A percentile compares a stretch with the other conserved stretches of the same genome.
These are phyloP conservation scores for Populus deltoides DNA, from an alignment of 345 rosid species.

Conservation along the genomic window DNA sequence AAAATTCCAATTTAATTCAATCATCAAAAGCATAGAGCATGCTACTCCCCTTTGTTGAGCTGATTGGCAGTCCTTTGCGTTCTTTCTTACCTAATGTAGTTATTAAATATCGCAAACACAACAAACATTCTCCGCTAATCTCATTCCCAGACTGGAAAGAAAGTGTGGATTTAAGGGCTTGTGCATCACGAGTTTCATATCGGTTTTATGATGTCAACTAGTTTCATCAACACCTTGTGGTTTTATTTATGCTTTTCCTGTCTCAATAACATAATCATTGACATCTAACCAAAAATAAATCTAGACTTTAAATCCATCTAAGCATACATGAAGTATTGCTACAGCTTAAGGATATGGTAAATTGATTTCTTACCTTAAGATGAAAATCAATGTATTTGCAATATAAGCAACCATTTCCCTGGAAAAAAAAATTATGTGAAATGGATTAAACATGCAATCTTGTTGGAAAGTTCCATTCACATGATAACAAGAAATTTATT, in stretches of 20 bases:
- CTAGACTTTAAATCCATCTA: neutral
- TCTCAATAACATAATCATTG: neutral
- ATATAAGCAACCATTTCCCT: constrained; percentile 99
- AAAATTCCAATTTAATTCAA: neutral
- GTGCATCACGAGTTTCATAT: neutral
- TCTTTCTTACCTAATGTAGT: neutral
- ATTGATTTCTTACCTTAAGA: constrained; percentile 63
- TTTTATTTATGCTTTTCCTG: neutral
- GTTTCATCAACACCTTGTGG: neutral
- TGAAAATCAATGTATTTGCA: constrained; percentile 93
- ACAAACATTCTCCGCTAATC: neutral
- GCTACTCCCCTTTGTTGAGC: neutral
- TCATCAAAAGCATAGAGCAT: neutral
- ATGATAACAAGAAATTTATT: neutral
- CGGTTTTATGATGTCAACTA: neutral
- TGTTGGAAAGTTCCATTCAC: neutral
- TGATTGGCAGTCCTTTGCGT: neutral
- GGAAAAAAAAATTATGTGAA: constrained; percentile 17
- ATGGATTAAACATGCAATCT: constrained; percentile 2
- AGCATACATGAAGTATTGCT: neutral
- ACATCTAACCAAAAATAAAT: neutral
- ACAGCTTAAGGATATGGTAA: neutral
- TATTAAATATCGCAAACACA: neutral
- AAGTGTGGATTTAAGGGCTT: neutral
- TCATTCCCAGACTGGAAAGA: neutral